These are phyloP conservation scores for Perkinsus marinus DNA, from an alignment of 169 alveolate species.

Conservation along the genomic window DNA sequence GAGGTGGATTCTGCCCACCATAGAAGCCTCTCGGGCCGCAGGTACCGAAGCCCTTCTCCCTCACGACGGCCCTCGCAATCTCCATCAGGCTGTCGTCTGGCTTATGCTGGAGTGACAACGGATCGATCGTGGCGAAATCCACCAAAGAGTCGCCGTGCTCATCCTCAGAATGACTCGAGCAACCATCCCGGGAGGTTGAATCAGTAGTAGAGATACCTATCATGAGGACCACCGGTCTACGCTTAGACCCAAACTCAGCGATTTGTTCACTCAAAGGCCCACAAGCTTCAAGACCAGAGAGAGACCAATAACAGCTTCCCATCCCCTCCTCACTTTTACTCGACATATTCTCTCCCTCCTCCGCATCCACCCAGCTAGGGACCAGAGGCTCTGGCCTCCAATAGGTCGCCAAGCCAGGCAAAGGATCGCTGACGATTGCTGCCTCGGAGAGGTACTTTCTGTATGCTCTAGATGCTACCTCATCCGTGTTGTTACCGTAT, in stretches of 20 bases:
- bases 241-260: no score
- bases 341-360: neutral
- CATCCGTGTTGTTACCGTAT: neutral
- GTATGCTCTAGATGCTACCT: neutral
- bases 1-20: neutral
- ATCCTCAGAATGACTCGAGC: neutral
- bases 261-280: no score
- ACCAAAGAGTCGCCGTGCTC: neutral
- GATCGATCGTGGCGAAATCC: neutral
- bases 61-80: neutral
- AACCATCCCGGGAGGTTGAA: neutral
- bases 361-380: neutral
- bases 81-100: neutral
- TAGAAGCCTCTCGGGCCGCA: conserved; percentile 10
- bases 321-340: neutral
- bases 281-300: no score
- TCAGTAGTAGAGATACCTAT: neutral
- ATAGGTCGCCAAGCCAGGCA: neutral
- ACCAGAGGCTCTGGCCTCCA: neutral
- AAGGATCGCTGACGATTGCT: neutral
- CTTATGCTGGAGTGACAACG: neutral
- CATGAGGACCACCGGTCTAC: neutral
- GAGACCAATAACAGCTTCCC: no score
- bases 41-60: neutral
- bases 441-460: neutral